A percentile compares a stretch with the other conserved stretches of the same genome.
Conservation (phyloP, 176 grass and related monocot species). For the Dendrocalamus sinicus region DNA sequence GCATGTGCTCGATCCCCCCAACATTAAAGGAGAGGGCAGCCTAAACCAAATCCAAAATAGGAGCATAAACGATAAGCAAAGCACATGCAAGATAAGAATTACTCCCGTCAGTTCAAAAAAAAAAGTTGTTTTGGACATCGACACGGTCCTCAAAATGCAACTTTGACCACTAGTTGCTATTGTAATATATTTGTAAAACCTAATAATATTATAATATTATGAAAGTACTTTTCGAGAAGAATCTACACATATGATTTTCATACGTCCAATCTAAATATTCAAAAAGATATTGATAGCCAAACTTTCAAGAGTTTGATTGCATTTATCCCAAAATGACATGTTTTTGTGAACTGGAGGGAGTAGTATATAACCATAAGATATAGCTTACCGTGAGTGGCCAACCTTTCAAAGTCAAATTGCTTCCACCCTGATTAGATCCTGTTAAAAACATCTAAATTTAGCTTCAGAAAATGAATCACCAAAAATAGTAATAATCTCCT, state of each 20-base stretch:
- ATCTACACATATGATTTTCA: no score
- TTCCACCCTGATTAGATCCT: slow-evolving; percentile 78
- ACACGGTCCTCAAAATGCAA: no score
- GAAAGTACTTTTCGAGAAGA: no score
- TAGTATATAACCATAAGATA: slow-evolving; percentile 6
- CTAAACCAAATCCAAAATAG: slow-evolving; percentile 17
- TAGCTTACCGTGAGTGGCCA: slow-evolving; percentile 81
- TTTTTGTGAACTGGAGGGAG: not conserved
- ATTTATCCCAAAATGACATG: no score
- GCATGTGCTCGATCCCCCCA: not conserved
- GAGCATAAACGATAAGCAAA: not conserved
- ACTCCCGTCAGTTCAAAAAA: no score
- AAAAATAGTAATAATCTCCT: not conserved
- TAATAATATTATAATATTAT: no score
- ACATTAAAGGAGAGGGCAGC: not conserved
- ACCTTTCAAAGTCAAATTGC: slow-evolving; percentile 83
- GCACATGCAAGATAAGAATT: slow-evolving; percentile 16
- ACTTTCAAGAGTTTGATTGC: no score
- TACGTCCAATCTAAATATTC: no score
- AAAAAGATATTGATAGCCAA: no score
- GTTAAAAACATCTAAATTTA: slow-evolving; percentile 35
- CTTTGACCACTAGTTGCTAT: no score
- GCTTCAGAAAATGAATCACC: slow-evolving; percentile 14
- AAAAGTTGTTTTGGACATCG: no score
- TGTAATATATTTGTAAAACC: no score